These are phyloP conservation scores for Hypoxylon sp. DNA, from an alignment of 2,329 filamentous ascomycete genomes.

Conservation along the genomic window DNA sequence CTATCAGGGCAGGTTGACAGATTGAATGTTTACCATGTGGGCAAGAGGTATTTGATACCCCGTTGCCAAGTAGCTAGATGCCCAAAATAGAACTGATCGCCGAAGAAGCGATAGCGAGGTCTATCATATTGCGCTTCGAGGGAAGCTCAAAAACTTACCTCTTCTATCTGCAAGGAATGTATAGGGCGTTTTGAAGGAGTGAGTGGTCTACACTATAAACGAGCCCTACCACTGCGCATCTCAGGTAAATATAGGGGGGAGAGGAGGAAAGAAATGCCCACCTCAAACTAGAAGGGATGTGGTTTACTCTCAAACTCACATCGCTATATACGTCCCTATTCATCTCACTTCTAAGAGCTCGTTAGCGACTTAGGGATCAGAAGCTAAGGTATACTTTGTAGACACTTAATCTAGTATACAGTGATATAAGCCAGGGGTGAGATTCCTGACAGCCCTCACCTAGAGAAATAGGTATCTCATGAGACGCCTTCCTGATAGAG, in stretches of 20 bases:
- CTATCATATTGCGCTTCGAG: background rate
- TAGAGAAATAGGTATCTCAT: no score
- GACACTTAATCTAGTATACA: no score
- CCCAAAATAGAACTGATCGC: background rate
- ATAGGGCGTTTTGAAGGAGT: background rate
- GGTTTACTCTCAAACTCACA: no score
- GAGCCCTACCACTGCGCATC: no score
- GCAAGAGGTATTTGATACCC: background rate
- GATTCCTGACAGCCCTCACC: no score
- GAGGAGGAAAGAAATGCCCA: background rate
- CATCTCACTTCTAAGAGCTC: no score
- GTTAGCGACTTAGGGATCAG: no score
- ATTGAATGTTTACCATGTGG: background rate
- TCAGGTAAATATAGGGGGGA: background rate
- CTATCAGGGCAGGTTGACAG: background rate
- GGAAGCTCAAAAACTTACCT: background rate
- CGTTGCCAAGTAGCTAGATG: constrained; percentile 2
- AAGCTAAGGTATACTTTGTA: no score
- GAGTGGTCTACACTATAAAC: background rate
- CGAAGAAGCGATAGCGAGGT: background rate
- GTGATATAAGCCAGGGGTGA: no score
- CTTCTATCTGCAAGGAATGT: background rate
- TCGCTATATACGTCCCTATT: no score
- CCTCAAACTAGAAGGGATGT: no score
- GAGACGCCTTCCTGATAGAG: no score